A percentile compares a stretch with the other conserved stretches of the same genome.
Evolutionary conservation across 192 early-diverging fungal genomes (phyloP).

Genomic region (Blastocladiella britannica): DNA sequence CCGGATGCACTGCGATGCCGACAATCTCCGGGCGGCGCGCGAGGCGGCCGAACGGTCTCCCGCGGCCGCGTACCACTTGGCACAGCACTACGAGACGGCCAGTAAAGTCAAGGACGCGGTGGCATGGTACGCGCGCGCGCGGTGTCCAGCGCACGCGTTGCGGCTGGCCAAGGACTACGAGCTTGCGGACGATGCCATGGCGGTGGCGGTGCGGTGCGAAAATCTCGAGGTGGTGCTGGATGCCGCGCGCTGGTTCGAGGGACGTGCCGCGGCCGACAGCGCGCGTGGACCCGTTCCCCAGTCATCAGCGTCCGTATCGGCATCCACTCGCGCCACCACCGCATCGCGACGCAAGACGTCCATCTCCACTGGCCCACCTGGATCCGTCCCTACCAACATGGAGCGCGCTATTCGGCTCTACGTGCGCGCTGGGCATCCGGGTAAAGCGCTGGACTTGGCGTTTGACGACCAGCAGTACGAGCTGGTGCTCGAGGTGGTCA

Average conservation of each 20-base stretch:
- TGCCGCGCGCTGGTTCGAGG: constrained; percentile 18
- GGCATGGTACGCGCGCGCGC: constrained; percentile 19
- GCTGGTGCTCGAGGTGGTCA: not conserved
- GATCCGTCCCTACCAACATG: not conserved
- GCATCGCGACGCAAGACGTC: too few species aligned
- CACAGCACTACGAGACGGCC: constrained; percentile 22
- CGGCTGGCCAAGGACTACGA: constrained; percentile 27
- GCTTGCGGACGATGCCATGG: constrained; percentile 21
- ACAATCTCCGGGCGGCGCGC: constrained; percentile 21
- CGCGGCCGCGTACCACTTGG: constrained; percentile 24
- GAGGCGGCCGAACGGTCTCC: constrained; percentile 14
- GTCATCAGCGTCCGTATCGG: too few species aligned
- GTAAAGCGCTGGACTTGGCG: constrained; percentile 1
- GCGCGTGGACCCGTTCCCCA: too few species aligned
- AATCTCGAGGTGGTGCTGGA: constrained; percentile 20
- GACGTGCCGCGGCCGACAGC: constrained; percentile 1
- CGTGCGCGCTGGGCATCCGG: constrained; percentile 1
- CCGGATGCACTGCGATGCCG: constrained; percentile 20
- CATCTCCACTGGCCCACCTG: too few species aligned
- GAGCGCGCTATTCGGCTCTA: not conserved
- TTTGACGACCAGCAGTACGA: not conserved
- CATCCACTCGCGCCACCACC: not conserved
- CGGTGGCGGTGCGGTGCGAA: constrained; percentile 22
- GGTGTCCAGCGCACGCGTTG: constrained; percentile 24
- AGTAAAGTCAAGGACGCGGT: constrained; percentile 23